phyloP scores from a whole-genome alignment of 148 eudicot species.

The Camellia japonica region DNA sequence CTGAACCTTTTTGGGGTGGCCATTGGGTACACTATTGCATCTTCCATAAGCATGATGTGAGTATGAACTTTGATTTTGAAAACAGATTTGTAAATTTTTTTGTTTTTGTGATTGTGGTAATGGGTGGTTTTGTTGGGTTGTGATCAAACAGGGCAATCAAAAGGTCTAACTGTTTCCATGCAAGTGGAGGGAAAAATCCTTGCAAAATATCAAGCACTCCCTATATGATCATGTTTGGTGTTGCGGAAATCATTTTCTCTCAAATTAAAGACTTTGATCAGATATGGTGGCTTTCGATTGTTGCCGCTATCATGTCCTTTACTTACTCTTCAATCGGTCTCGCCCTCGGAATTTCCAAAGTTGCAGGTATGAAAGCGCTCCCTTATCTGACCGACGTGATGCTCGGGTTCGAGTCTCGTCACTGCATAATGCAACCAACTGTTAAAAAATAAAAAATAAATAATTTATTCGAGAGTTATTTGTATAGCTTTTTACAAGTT shows the following conservation, averaged over 20 bases:
- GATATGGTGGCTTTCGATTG: constrained; percentile 77
- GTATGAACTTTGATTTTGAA: constrained; percentile 1
- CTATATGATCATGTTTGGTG: constrained; percentile 71
- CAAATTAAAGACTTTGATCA: constrained; percentile 83
- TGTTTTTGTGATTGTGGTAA: background rate
- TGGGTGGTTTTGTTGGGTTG: background rate
- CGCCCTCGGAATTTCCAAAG: constrained; percentile 73
- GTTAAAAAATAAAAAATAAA: too few species aligned
- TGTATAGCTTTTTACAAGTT: too few species aligned
- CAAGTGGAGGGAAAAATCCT: constrained; percentile 32
- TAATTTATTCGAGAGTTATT: too few species aligned
- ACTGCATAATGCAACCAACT: too few species aligned
- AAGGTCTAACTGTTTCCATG: constrained; percentile 70
- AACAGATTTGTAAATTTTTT: background rate
- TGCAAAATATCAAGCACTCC: constrained; percentile 64
- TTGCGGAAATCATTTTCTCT: constrained; percentile 55
- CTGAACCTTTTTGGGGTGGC: constrained; percentile 68
- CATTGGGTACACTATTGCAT: constrained; percentile 74
- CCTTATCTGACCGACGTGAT: too few species aligned
- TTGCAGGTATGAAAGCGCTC: constrained; percentile 36
- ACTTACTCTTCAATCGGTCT: constrained; percentile 78
- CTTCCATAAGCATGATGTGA: constrained; percentile 72
- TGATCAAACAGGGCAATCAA: constrained; percentile 57
- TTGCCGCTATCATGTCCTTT: constrained; percentile 83
- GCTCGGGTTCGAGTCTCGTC: too few species aligned